Evolutionary conservation across 306 rosid genomes (phyloP).

Genomic region (Glycine soja): DNA sequence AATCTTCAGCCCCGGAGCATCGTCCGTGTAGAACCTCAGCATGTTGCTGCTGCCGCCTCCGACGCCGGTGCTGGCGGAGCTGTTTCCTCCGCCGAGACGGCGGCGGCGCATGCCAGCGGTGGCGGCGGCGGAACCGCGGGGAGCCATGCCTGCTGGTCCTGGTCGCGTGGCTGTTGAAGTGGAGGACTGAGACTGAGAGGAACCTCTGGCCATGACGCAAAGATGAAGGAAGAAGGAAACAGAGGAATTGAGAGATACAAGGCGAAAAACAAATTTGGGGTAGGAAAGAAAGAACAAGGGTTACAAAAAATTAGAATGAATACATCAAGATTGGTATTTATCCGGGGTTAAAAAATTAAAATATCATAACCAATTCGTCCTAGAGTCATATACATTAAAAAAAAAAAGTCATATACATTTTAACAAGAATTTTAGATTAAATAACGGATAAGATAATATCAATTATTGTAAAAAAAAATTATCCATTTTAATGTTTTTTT

Average conservation of each 20-base stretch:
- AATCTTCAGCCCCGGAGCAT: conserved; percentile 91
- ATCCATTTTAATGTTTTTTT: too few relatives aligned
- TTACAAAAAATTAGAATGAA: background rate
- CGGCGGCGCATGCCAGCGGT: conserved; percentile 94
- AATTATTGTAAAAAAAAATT: too few relatives aligned
- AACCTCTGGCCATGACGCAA: conserved; percentile 72
- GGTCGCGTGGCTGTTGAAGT: conserved; percentile 68
- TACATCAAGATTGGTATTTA: background rate
- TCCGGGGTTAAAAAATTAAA: too few relatives aligned
- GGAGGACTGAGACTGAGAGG: conserved; percentile 88
- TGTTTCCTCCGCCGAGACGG: conserved; percentile 57
- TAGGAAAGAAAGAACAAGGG: background rate
- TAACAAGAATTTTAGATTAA: too few relatives aligned
- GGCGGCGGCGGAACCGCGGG: conserved; percentile 94
- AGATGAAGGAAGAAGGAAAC: background rate
- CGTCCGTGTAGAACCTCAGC: conserved; percentile 96
- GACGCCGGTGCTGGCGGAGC: conserved; percentile 25
- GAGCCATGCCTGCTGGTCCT: conserved; percentile 79
- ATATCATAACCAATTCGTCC: too few relatives aligned
- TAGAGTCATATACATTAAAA: too few relatives aligned
- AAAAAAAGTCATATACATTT: too few relatives aligned
- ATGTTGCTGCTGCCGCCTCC: conserved; percentile 59
- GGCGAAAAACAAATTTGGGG: background rate
- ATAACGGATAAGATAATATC: too few relatives aligned
- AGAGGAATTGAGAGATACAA: background rate